Evolutionary conservation across 1,284 basidiomycete genomes (phyloP).

Genomic region (Quambalaria eucalypti): DNA sequence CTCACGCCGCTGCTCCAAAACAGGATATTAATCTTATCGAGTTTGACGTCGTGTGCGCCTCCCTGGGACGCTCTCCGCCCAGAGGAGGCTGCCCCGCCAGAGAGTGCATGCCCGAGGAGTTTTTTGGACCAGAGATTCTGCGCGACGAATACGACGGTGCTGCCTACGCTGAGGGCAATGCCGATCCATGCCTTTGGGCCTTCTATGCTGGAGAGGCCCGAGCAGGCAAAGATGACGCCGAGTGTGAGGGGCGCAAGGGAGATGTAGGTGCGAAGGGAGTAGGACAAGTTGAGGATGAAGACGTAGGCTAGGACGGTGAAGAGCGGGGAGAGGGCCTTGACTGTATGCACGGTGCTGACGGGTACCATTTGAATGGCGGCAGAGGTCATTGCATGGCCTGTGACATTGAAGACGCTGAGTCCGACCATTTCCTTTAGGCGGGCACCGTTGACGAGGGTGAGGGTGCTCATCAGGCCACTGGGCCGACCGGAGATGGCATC

Average conservation of each 20-base stretch:
- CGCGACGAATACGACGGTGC: slow-evolving; percentile 88
- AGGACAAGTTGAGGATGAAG: slow-evolving; percentile 80
- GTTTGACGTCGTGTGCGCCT: slow-evolving; percentile 51
- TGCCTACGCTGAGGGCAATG: slow-evolving; percentile 6
- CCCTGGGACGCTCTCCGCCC: neutral
- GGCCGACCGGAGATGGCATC: neutral
- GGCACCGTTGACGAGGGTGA: slow-evolving; percentile 23
- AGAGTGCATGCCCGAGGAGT: slow-evolving; percentile 61
- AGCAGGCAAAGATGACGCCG: slow-evolving; percentile 95
- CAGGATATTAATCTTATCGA: slow-evolving; percentile 94
- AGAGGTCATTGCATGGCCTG: slow-evolving; percentile 93
- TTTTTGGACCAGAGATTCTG: slow-evolving; percentile 99
- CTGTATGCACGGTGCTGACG: slow-evolving; percentile 95
- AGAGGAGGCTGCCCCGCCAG: slow-evolving; percentile 16
- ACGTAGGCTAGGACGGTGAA: slow-evolving; percentile 95
- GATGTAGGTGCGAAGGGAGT: slow-evolving; percentile 80
- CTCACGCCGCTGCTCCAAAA: slow-evolving; percentile 92
- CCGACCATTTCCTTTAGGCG: slow-evolving; percentile 65
- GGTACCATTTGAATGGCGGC: slow-evolving; percentile 92
- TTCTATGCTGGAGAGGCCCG: slow-evolving; percentile 74
- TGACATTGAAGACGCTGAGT: slow-evolving; percentile 83
- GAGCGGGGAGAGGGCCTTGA: slow-evolving; percentile 93
- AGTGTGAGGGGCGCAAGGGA: slow-evolving; percentile 88
- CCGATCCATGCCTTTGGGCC: slow-evolving; percentile 52
- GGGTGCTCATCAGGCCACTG: neutral